Evolutionary conservation across 2,329 filamentous ascomycete species (phyloP).

Genomic region (Cladophialophora bantiana): DNA sequence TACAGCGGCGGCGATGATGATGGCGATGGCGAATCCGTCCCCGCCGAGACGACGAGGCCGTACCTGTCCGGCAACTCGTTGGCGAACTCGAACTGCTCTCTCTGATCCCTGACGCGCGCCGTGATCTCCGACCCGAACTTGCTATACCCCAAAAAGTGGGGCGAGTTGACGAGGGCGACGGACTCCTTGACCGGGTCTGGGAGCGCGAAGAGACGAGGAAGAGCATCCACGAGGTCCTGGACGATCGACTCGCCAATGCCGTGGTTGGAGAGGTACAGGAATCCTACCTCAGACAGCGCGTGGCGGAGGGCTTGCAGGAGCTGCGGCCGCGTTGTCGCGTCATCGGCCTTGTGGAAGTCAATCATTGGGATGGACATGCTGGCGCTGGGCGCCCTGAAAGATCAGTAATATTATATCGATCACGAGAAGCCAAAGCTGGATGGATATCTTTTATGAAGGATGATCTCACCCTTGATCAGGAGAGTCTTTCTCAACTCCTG

Average conservation of each 20-base stretch:
- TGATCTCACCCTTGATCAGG: background rate
- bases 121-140: constrained; percentile 64
- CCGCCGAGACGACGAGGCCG: background rate
- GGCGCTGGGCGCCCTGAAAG: too few species aligned
- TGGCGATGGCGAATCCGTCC: constrained; percentile 35
- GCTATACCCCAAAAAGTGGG: constrained; percentile 68
- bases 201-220: constrained; percentile 39
- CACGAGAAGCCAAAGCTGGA: background rate
- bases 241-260: constrained; percentile 35
- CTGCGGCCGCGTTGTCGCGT: constrained; percentile 18
- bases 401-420: background rate
- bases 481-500: background rate
- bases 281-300: constrained; percentile 40
- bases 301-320: constrained; percentile 34
- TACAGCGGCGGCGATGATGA: constrained; percentile 44
- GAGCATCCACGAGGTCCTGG: constrained; percentile 31
- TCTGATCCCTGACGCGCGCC: constrained; percentile 58
- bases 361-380: constrained; percentile 44
- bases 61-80: constrained; percentile 55
- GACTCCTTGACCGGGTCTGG: constrained; percentile 36
- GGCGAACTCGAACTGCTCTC: constrained; percentile 66
- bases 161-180: constrained; percentile 55
- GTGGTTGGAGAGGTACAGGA: constrained; percentile 43
- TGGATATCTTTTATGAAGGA: background rate
- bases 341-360: constrained; percentile 43